A percentile compares a stretch with the other conserved stretches of the same genome.
Evolutionary conservation across 805 yeast species (phyloP).

Genomic region (Yamadazyma laniorum): DNA sequence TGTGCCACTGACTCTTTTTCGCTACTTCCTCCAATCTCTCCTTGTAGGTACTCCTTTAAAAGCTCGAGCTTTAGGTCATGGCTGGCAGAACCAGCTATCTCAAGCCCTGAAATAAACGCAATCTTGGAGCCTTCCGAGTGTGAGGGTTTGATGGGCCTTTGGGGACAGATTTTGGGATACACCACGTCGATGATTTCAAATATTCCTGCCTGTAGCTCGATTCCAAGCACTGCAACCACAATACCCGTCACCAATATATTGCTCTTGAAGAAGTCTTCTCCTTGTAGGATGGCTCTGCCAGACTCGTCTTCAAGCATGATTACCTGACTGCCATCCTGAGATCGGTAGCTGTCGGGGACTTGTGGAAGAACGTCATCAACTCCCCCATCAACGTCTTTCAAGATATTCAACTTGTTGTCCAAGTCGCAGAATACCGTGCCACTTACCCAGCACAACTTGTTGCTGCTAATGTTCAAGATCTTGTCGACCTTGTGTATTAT

Average conservation of each 20-base stretch:
- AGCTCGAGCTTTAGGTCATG: conserved; percentile 51
- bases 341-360: conserved; percentile 28
- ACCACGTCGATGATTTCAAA: conserved; percentile 81
- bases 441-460: conserved; percentile 71
- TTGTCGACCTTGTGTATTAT: conserved; percentile 33
- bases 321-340: conserved; percentile 18
- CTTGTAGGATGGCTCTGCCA: conserved; percentile 74
- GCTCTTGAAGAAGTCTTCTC: conserved; percentile 52
- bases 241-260: conserved; percentile 81
- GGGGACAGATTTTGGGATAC: conserved; percentile 67
- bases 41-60: conserved; percentile 67
- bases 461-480: conserved; percentile 59
- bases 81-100: conserved; percentile 46
- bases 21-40: conserved; percentile 51
- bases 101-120: conserved; percentile 77
- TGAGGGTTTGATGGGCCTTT: conserved; percentile 28
- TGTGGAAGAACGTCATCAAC: conserved; percentile 49
- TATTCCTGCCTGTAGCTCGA: conserved; percentile 78
- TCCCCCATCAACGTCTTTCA: conserved; percentile 72
- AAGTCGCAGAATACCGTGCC: conserved; percentile 87
- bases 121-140: conserved; percentile 41
- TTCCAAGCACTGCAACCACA: conserved; percentile 83
- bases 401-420: conserved; percentile 79
- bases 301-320: conserved; percentile 90
- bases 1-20: conserved; percentile 25